Base-by-base conservation (phyloP, 2,329 filamentous ascomycete species). In the Elsinoe fawcettii region DNA sequence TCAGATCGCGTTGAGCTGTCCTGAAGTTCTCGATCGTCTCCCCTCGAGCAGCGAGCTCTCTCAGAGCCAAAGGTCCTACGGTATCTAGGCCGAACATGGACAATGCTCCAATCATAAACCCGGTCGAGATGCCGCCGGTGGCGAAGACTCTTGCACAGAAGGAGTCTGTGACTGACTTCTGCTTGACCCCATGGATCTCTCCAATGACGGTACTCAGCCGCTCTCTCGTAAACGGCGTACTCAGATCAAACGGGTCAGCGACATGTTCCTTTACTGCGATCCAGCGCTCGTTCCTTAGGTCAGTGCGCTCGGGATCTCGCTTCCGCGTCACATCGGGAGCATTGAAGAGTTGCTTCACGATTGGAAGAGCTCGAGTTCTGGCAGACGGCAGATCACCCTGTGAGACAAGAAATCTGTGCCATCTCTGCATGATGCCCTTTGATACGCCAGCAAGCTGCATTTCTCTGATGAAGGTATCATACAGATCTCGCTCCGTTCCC, bases 111-210 rank as follows among this genome's bases (percentile, higher is more conserved):
- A 95, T 82, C 23, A 89, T 82, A 62, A 86, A 80, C 57, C 91
- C 83, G 8, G 90, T 75, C 1, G 85, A 81, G 20, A 93, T 79
- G 69, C 88, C 87, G 58, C 77, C 85, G 1, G 84, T 87, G 8
- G 90, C 90, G 67, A 96, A 91, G 74, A 90, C 83, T 61, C 85
- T 81, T n/a, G 90, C 87, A 16, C 87, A 86, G 27, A 95, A 79
- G 0, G 75, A 72, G 68, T 93, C 88, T 65, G 81, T 85, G 47
- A 77, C 69, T 37, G 72, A 67, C 36, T 76, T 74, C n/a, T 72
- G 70, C 30, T 71, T 72, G 55, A 73, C 71, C 25, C 75, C 66
- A 56, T 73, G 70, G 4, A 67, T 72, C 34, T 73, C 70, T 14
- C 74, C 74, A 7, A 69, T 59, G 16, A 74, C 61, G 14, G 65